phyloP scores from a whole-genome alignment of 2,329 filamentous ascomycete species.

The Penicillium psychrosexuale region DNA sequence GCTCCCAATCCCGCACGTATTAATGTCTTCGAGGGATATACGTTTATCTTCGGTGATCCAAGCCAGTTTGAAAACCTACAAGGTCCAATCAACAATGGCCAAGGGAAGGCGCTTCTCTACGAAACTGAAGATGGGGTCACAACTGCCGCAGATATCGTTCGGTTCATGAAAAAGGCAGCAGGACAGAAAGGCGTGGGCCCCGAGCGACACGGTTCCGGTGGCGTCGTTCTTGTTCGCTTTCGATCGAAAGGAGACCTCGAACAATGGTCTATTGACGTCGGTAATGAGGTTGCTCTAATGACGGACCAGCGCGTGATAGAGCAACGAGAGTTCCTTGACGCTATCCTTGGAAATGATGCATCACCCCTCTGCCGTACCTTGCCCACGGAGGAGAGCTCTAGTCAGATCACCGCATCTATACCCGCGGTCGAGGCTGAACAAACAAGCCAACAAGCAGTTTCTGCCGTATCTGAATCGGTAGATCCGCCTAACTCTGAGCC shows the following conservation, averaged over 20 bases:
- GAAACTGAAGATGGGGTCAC: slow-evolving; percentile 62
- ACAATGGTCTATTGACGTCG: slow-evolving; percentile 68
- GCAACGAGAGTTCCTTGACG: slow-evolving; percentile 88
- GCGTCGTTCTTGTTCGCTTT: slow-evolving; percentile 73
- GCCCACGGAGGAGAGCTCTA: slow-evolving; percentile 49
- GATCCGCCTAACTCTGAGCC: background rate
- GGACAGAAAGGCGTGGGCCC: slow-evolving; percentile 69
- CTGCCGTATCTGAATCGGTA: background rate
- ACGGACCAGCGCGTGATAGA: slow-evolving; percentile 80
- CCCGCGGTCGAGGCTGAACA: background rate
- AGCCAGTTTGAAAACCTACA: slow-evolving; percentile 73
- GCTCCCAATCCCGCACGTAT: slow-evolving; percentile 63
- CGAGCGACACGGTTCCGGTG: slow-evolving; percentile 62
- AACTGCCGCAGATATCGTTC: slow-evolving; percentile 69
- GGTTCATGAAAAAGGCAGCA: slow-evolving; percentile 70
- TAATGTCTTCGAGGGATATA: slow-evolving; percentile 79
- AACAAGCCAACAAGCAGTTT: background rate
- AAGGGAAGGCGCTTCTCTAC: slow-evolving; percentile 74
- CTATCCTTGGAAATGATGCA: slow-evolving; percentile 78
- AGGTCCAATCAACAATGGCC: slow-evolving; percentile 70
- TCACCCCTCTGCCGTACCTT: slow-evolving; percentile 67
- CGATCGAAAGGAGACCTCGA: slow-evolving; percentile 57
- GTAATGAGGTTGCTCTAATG: slow-evolving; percentile 64
- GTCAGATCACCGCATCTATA: slow-evolving; percentile 15
- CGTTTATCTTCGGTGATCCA: slow-evolving; percentile 79